Evolutionary conservation across 352 stramenopile genomes (phyloP).

Genomic region (Globisporangium cystogenes): DNA sequence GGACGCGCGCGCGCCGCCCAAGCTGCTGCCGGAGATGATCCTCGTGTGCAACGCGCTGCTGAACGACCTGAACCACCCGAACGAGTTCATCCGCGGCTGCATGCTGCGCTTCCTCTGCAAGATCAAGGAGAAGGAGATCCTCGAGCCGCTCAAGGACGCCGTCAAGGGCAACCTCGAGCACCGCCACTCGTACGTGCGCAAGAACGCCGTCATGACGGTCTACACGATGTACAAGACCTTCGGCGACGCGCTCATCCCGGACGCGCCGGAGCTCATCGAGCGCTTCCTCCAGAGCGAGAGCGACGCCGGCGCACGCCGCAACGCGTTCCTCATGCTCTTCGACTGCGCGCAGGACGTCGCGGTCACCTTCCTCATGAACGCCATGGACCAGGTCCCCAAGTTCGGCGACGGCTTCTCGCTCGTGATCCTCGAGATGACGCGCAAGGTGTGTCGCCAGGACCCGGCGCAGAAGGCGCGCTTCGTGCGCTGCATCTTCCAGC

Average conservation of each 20-base stretch:
- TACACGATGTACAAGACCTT: conserved; percentile 98
- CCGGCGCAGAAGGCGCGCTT: conserved; percentile 98
- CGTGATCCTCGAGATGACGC: conserved; percentile 98
- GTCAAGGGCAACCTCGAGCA: conserved; percentile 98
- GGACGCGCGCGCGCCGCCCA: conserved; percentile 52
- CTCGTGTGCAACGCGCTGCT: conserved; percentile 99
- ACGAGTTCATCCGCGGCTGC: conserved; percentile 99
- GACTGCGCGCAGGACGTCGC: conserved; percentile 96
- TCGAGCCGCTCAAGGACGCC: conserved; percentile 85
- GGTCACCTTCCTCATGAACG: conserved; percentile 97
- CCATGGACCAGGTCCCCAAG: conserved; percentile 94
- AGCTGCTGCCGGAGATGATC: conserved; percentile 99
- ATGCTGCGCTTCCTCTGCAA: conserved; percentile 99
- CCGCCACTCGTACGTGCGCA: conserved; percentile 98
- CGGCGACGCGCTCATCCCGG: conserved; percentile 93
- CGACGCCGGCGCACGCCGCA: conserved; percentile 92
- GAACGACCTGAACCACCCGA: conserved; percentile 99
- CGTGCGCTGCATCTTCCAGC: conserved; percentile 97
- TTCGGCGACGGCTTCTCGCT: conserved; percentile 98
- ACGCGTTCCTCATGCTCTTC: conserved; percentile 99
- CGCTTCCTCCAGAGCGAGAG: conserved; percentile 93
- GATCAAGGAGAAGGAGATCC: conserved; percentile 97
- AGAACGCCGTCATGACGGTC: conserved; percentile 97
- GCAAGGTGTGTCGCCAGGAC: conserved; percentile 97
- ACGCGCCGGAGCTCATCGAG: conserved; percentile 98